phyloP scores from a whole-genome alignment of 2,329 filamentous ascomycete species.

The Fusarium sp. region DNA sequence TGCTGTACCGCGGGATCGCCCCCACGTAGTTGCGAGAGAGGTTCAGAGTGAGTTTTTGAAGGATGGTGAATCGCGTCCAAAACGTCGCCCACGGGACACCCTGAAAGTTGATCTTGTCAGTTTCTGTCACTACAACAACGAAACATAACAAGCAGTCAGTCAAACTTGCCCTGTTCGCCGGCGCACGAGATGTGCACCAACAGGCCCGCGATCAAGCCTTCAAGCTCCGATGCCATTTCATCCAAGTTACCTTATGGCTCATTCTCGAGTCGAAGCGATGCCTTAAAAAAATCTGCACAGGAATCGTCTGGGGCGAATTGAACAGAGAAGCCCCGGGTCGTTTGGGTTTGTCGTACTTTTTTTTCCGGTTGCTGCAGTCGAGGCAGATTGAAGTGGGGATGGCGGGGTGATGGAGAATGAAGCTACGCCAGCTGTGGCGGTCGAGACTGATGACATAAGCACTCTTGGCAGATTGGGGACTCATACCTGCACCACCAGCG shows the following conservation, averaged over 20 bases:
- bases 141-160: background rate
- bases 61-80: constrained; percentile 48
- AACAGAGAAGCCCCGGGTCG: constrained; percentile 40
- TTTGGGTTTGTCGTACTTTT: constrained; percentile 20
- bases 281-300: constrained; percentile 36
- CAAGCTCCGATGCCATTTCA: constrained; percentile 53
- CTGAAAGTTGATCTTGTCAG: constrained; percentile 36
- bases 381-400: constrained; percentile 38
- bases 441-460: constrained; percentile 39
- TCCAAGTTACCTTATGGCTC: constrained; percentile 28
- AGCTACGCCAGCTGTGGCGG: background rate
- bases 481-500: too few species aligned
- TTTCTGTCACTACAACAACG: constrained; percentile 5
- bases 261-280: constrained; percentile 42
- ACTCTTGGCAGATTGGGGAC: background rate
- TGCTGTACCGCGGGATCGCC: constrained; percentile 35
- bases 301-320: constrained; percentile 43
- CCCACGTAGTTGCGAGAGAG: constrained; percentile 17
- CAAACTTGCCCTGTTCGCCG: constrained; percentile 52
- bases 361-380: constrained; percentile 35
- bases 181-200: constrained; percentile 53
- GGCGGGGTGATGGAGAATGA: constrained; percentile 28
- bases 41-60: constrained; percentile 27
- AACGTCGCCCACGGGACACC: constrained; percentile 48
- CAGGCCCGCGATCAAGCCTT: constrained; percentile 52